Base-by-base conservation (phyloP, 1,139 yeast species). In the Geotrichum cucujoidarum region DNA sequence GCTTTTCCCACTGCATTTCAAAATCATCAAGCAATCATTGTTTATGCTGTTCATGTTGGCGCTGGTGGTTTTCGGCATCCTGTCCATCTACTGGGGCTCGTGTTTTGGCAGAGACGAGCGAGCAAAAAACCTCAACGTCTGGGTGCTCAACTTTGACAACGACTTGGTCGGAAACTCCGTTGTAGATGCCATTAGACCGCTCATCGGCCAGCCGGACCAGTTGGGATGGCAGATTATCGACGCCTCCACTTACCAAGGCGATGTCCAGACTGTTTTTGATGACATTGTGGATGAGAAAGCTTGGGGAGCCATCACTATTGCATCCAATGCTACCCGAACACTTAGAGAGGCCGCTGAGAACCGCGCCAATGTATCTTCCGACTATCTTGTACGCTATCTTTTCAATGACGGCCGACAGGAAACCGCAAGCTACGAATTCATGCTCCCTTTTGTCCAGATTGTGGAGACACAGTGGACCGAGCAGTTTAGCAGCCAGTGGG, bases 181-280 rank as follows among this genome's bases (percentile, higher is more conserved):
- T 94, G 95, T 47, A 70, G 83, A 52, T 81, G 86, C 63, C 83
- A 80, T 64, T 70, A 82, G 63, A 75, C 85, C 57, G 78, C 8
- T 10, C 8, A 24, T 6, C 27, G 32, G 32, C 6, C 16, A n/a
- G 18, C 37, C 37, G 11, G 18, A 18, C 5, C 37, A 44, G 18
- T 36, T 50, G 14, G 47, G 47, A 4, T 50, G 33, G 22, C 43
- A 47, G 21, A 43, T 48, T 2, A 29, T 40, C 17, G 38, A 41
- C n/a, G 43, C 51, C 21, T 37, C 32, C 17, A 25, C 39, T 8
- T 50, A 46, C 37, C 40, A 43, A 11, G 44, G 22, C 40, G 17
- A 20, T 14, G 30, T 18, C 22, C 32, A 18, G 16, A n/a, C 33
- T 7, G 34, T 58, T 3, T 41, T 27, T 13, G 24, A 27, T 27